Conservation (phyloP, 768 basidiomycete species). For the Russula lepida region DNA sequence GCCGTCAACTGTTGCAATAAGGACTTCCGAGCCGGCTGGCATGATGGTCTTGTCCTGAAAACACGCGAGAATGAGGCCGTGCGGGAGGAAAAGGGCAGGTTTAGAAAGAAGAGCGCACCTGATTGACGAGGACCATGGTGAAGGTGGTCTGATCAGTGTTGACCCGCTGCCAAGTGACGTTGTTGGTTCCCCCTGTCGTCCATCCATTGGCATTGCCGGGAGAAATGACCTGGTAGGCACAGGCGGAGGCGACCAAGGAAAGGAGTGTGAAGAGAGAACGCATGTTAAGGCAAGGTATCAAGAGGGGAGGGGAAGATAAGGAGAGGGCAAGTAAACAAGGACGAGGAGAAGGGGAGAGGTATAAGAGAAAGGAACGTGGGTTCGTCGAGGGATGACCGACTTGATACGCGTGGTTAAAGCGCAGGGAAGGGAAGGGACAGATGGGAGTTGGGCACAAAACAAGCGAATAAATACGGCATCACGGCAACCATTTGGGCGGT, state of each 20-base stretch:
- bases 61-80: background rate
- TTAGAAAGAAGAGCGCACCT: conserved; percentile 33
- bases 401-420: background rate
- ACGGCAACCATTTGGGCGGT: background rate
- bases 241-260: conserved; percentile 43
- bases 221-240: conserved; percentile 50
- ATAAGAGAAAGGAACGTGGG: conserved; percentile 11
- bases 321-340: background rate
- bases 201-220: conserved; percentile 37
- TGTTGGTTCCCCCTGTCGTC: conserved; percentile 43
- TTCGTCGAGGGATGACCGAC: conserved; percentile 2
- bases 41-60: conserved; percentile 27
- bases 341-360: background rate
- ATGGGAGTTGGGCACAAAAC: background rate
- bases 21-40: conserved; percentile 35
- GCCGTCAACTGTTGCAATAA: conserved; percentile 50
- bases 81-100: background rate
- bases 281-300: conserved; percentile 29
- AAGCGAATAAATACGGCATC: background rate
- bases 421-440: background rate
- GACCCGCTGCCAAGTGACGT: conserved; percentile 56
- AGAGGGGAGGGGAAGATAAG: background rate
- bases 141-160: conserved; percentile 61
- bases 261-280: conserved; percentile 36
- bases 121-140: conserved; percentile 57